Evolutionary conservation across 2,329 filamentous ascomycete species (phyloP), one percentile per base, ranked within the genome.

Genomic region (Trichoderma asperellum): DNA sequence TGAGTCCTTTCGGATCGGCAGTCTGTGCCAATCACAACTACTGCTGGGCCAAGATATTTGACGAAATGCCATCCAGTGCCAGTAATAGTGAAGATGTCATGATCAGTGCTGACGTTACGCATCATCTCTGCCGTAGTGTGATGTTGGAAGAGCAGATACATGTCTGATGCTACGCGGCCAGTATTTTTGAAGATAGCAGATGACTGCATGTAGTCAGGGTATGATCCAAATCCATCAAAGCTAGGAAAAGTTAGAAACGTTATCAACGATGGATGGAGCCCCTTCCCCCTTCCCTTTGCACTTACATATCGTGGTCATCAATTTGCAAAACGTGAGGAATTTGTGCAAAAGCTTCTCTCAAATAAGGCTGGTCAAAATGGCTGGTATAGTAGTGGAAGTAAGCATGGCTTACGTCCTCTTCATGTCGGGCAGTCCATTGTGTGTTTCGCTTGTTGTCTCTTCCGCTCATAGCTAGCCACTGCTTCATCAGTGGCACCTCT

Each of bases 341-440:
- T 82, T 99, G 96, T 27, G 96, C 96, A 83, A 97, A 99, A 0
- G 95, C 94, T 80, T 99, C 96, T 70, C 96, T 86, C 73, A 99
- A 80, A 79, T 96, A 95, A 7, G 95, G 94, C 80, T 99, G 96
- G 77, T 99, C 96, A 78, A 99, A 98, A 79, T 98, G 95, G 74
- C 94, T 97, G 1, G 94, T 97, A 78, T 99, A 99, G 80, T 97
- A 99, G 79, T 99, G 96, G 80, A 99, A 99, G 82, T 97, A 99
- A 8, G 96, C 94, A 80, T 98, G 94, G 2, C 91, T 90, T 21
- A 97, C 93, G 76, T 99, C 96, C 76, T 99, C 95, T 77, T 99
- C 94, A 75, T 98, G 93, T 61, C 93, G 91, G 4, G 95, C 93
- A 8, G 94, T 97, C 96, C 96, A 99, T 55, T 90, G 87, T 0